Evolutionary conservation across 169 alveolate genomes (phyloP).

Genomic region (Perkinsus chesapeaki): DNA sequence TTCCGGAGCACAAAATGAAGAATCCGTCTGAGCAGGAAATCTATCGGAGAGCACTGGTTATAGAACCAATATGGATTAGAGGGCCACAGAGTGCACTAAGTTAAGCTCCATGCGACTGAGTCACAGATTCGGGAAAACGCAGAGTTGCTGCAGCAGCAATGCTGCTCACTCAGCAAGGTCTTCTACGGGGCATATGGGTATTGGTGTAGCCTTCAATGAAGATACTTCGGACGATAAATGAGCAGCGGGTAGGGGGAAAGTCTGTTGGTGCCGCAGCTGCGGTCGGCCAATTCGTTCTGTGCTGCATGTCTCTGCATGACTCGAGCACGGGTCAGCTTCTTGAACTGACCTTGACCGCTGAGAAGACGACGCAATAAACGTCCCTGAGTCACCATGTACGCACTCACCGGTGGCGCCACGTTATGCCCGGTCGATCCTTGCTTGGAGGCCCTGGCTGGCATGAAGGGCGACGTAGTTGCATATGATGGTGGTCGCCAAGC

Average conservation of each 20-base stretch:
- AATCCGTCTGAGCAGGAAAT: too few species aligned
- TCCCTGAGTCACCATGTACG: too few species aligned
- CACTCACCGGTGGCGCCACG: too few species aligned
- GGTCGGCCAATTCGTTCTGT: too few species aligned
- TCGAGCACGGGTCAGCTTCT: too few species aligned
- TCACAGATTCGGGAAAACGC: neutral
- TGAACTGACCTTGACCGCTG: too few species aligned
- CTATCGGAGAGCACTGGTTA: too few species aligned
- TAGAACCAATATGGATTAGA: too few species aligned
- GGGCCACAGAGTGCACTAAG: too few species aligned
- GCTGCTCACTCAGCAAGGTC: neutral
- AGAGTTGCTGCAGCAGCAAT: neutral
- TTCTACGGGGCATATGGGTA: neutral
- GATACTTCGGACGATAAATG: neutral
- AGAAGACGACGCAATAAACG: too few species aligned
- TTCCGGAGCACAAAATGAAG: too few species aligned
- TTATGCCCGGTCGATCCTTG: neutral
- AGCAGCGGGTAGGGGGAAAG: neutral
- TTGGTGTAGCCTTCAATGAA: neutral
- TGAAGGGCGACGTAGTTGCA: neutral
- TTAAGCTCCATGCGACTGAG: neutral
- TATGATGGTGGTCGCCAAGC: neutral
- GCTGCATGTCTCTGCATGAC: neutral
- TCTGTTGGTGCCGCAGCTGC: neutral
- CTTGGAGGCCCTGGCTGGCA: neutral